Base-by-base conservation (phyloP, 2,329 filamentous ascomycete species). In the Neofusicoccum sp. region DNA sequence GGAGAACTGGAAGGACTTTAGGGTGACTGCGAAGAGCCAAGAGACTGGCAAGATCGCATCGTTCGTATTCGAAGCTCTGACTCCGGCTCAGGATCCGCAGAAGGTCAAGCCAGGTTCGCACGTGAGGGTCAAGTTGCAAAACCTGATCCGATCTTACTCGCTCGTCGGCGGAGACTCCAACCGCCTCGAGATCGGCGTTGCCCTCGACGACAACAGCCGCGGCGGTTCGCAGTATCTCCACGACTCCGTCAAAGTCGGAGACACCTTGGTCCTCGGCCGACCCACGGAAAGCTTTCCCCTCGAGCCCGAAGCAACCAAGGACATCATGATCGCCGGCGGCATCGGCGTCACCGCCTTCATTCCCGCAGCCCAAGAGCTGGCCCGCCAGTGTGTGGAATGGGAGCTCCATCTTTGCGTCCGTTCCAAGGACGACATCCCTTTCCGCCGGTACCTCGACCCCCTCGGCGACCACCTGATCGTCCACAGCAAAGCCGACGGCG, bases 321-420 rank as follows among this genome's bases (percentile, higher is more conserved):
- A 88, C 64, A 76, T 89, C 40, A 84, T 88, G 66, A 81, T 89
- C 31, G 84, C 80, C 0, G 86, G 84, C 8, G 87, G 86, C 0
- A 84, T 89, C 31, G 87, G 86, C 0, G 82, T 89, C 63, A 89
- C 87, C 1, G 86, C 86, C 0, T 89, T 89, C 64, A 67, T 89
- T 7, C 66, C 75, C 0, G 73, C 85, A 26, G 67, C 84, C 3
- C 72, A 80, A 51, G 63, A 69, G 11, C 69, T 75, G 11, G 58
- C 69, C 5, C 36, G 48, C 2, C 59, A 64, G 1, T 63, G 65
- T n/a, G 63, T 71, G 69, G 79, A 80, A 60, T 80, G 79, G 38
- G 75, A 77, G 24, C 70, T 89, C 41, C 86, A 89, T 71, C 87
- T 85, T 63, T 85, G 82, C 0, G 81, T 88, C 12, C 79, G 82